Conservation (phyloP, 129 eudicot species). For the carrot (Daucus carota) region DH1_v3.0 NC_030386.2:5294001-5294500, state of each 20-base stretch:
- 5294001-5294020: conserved; percentile 37
- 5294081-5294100: background rate
- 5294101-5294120: background rate
- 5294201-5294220: background rate
- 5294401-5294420: conserved; percentile 48
- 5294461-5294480: conserved; percentile 56
- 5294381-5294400: conserved; percentile 53
- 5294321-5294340: conserved; percentile 67
- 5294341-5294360: conserved; percentile 69
- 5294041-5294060: conserved; percentile 47
- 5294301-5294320: conserved; percentile 6
- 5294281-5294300: background rate
- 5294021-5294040: conserved; percentile 42
- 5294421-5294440: conserved; percentile 53
- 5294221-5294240: background rate
- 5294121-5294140: background rate
- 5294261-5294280: background rate
- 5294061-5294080: background rate
- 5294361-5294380: conserved; percentile 97
- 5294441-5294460: conserved; percentile 78
- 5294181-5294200: background rate
- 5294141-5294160: background rate
- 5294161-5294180: background rate
- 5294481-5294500: conserved; percentile 43
- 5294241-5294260: background rate